Evolutionary conservation across 768 basidiomycete genomes (phyloP), one percentile per base, ranked within the genome.

Genomic region (Trametes punicea): DNA sequence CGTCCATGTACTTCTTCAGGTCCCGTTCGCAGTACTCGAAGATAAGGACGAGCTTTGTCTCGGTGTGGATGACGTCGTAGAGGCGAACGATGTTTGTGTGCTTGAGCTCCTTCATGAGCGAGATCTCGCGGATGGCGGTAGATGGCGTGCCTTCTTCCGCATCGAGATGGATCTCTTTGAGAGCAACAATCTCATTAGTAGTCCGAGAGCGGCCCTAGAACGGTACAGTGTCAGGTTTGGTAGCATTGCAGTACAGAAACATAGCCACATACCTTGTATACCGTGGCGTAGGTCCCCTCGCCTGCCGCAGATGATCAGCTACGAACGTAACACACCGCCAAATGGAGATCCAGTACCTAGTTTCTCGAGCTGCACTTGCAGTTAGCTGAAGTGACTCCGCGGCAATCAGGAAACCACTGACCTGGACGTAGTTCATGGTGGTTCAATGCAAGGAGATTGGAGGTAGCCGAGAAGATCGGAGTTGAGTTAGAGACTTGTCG

Each of bases 21-120:
- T 99, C 97, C 72, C 95, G 92, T 66, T 99, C 97, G 72, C 94
- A 97, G 70, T 84, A 98, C 74, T 99, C 97, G 72, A 98, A 99
- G 63, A 99, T 95, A 56, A 99, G 88, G 60, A 98, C 90, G 46
- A 99, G 87, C 65, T 98, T 98, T 7, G 92, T 90, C 73, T 99
- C 97, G 16, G 95, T 98, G 73, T 99, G 97, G 61, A 98, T 98
- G 46, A 99, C 97, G 71, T 98, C 97, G 76, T 98, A 88, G 18
- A 99, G 83, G 66, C 97, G 86, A 68, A 99, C 93, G 69, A 99
- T 96, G 75, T 99, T 99, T 77, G 92, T 86, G 66, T 99, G 97
- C 72, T 97, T 97, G 67, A 99, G 86, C 70, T 99, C 97, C 71
- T 99, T 98, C 95, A 98, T 98, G 62, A 98, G 82, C 38, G 92